phyloP scores from a whole-genome alignment of 2,329 filamentous ascomycete genomes.

The Drechslera avenae region DNA sequence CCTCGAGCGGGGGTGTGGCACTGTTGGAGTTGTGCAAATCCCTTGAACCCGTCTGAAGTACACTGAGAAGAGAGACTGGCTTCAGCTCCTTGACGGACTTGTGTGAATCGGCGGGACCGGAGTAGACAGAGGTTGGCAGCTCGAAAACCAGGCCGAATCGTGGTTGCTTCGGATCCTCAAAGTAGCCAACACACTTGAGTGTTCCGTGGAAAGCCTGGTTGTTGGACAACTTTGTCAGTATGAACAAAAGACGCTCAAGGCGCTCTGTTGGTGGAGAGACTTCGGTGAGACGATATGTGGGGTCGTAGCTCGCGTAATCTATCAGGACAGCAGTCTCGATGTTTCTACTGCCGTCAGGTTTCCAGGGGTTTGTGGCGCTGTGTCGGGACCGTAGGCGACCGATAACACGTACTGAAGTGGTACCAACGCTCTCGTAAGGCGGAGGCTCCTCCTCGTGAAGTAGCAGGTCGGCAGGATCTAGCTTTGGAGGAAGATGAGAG shows the following conservation, averaged over 20 bases:
- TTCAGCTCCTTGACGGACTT: slow-evolving; percentile 42
- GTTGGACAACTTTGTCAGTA: slow-evolving; percentile 37
- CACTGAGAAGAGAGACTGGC: slow-evolving; percentile 54
- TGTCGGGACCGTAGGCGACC: slow-evolving; percentile 49
- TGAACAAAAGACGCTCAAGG: slow-evolving; percentile 49
- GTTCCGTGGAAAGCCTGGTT: slow-evolving; percentile 47
- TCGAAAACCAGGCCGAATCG: slow-evolving; percentile 77
- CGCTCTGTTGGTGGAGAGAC: slow-evolving; percentile 54
- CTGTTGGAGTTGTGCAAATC: slow-evolving; percentile 50
- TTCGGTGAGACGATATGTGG: slow-evolving; percentile 54
- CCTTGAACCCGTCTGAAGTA: slow-evolving; percentile 54
- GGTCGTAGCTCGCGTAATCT: slow-evolving; percentile 66
- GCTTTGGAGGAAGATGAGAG: slow-evolving; percentile 49
- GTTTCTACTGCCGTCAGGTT: slow-evolving; percentile 42
- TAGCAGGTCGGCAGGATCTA: slow-evolving; percentile 51
- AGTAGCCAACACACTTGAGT: slow-evolving; percentile 70
- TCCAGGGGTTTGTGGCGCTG: slow-evolving; percentile 47
- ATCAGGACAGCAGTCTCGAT: slow-evolving; percentile 65
- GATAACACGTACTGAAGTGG: slow-evolving; percentile 53
- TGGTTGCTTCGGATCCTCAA: slow-evolving; percentile 72
- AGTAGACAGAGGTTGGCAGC: slow-evolving; percentile 62
- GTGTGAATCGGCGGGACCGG: slow-evolving; percentile 60
- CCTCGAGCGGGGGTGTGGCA: slow-evolving; percentile 64
- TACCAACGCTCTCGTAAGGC: slow-evolving; percentile 55
- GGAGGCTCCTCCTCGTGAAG: slow-evolving; percentile 56